A percentile compares a stretch with the other conserved stretches of the same genome.
Evolutionary conservation across 2,329 filamentous ascomycete genomes (phyloP).

Genomic region (Diaporthe batatas): DNA sequence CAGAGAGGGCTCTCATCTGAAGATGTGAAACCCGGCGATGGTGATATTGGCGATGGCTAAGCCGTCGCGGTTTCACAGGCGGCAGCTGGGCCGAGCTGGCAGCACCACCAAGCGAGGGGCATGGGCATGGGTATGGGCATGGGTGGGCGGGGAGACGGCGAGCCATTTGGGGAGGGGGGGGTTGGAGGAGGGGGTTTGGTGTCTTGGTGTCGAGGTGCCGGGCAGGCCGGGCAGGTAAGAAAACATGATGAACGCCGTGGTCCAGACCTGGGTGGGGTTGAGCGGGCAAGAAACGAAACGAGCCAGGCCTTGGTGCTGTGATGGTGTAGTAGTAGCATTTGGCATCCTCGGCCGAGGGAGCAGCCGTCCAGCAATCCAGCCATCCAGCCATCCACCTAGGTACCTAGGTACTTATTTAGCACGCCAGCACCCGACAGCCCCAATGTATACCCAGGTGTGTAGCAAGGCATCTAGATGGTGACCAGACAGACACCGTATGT

Average conservation of each 20-base stretch:
- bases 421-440: too few relatives aligned
- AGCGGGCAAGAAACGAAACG: conserved; percentile 27
- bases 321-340: conserved; percentile 28
- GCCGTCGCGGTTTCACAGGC: conserved; percentile 31
- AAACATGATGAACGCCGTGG: too few relatives aligned
- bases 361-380: neutral
- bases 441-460: too few relatives aligned
- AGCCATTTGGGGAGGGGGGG: neutral
- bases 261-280: neutral
- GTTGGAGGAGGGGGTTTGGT: too few relatives aligned
- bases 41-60: conserved; percentile 22
- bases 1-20: conserved; percentile 30
- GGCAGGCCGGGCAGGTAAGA: too few relatives aligned
- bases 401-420: too few relatives aligned
- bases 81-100: neutral
- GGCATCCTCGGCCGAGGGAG: conserved; percentile 1
- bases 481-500: too few relatives aligned
- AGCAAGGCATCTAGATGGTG: too few relatives aligned
- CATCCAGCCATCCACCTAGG: neutral
- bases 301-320: conserved; percentile 17
- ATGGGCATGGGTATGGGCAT: neutral
- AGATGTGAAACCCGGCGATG: conserved; percentile 33
- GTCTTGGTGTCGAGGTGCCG: too few relatives aligned
- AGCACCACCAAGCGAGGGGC: too few relatives aligned
- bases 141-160: neutral